These are phyloP conservation scores for Wickerhamomyces chambardii DNA, from an alignment of 805 yeast genomes.

Conservation along the genomic window DNA sequence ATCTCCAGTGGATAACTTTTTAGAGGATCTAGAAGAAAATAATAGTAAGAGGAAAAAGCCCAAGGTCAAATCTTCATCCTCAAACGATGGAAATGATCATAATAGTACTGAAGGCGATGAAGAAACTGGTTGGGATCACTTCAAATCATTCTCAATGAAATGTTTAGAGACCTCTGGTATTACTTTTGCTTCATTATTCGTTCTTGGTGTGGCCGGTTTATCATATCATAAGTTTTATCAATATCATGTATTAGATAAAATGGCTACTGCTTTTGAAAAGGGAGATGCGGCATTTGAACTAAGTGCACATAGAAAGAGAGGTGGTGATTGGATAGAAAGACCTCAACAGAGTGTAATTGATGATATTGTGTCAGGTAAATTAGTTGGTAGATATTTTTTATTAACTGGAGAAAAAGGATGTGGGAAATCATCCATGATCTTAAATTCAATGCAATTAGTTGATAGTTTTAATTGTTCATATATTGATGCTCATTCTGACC, in stretches of 20 bases:
- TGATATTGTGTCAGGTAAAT: slow-evolving; percentile 54
- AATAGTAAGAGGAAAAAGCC: no score
- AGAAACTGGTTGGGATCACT: slow-evolving; percentile 8
- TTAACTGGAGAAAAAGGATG: slow-evolving; percentile 83
- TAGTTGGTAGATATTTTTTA: slow-evolving; percentile 60
- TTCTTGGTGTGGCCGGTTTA: slow-evolving; percentile 67
- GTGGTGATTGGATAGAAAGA: slow-evolving; percentile 57
- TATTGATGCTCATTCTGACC: slow-evolving; percentile 79
- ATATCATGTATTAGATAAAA: slow-evolving; percentile 50
- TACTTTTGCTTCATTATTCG: slow-evolving; percentile 58
- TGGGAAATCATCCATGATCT: slow-evolving; percentile 69
- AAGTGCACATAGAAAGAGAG: slow-evolving; percentile 33
- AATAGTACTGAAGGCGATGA: no score
- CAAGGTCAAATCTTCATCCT: no score
- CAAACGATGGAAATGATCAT: no score
- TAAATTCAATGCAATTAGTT: slow-evolving; percentile 60
- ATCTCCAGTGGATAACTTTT: no score
- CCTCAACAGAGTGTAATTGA: slow-evolving; percentile 60
- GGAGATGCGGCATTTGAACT: slow-evolving; percentile 60
- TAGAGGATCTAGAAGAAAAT: no score
- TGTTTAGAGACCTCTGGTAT: slow-evolving; percentile 63
- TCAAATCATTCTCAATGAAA: slow-evolving; percentile 20
- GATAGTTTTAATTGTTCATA: slow-evolving; percentile 58
- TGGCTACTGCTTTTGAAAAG: slow-evolving; percentile 54
- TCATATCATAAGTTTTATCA: slow-evolving; percentile 57